phyloP scores from a whole-genome alignment of 177 flowering plant genomes.

The Vitis hybrid region DNA sequence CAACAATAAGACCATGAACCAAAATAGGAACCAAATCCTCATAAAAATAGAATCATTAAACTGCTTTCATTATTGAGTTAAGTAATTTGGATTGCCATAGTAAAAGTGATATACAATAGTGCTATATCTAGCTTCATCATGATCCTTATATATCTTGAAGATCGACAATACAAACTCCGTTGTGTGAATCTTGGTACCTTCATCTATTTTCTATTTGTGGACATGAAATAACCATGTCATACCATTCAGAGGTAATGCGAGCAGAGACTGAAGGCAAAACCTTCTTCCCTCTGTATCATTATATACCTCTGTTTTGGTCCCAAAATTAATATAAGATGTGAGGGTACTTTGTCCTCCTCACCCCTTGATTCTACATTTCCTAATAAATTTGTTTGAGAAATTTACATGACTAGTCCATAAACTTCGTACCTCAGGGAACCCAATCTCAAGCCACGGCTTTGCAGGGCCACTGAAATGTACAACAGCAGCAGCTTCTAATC shows the following conservation, averaged over 20 bases:
- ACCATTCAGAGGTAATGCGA: constrained; percentile 18
- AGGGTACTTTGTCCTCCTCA: constrained; percentile 31
- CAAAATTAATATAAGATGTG: constrained; percentile 17
- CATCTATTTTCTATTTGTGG: constrained; percentile 17
- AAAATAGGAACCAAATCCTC: not conserved
- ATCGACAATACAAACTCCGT: not conserved
- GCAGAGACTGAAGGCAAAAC: constrained; percentile 71
- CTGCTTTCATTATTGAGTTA: not conserved
- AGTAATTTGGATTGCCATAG: not conserved
- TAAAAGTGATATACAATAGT: constrained; percentile 2
- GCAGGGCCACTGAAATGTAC: constrained; percentile 83
- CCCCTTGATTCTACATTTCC: constrained; percentile 46
- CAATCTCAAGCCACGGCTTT: constrained; percentile 84
- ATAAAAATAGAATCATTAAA: not conserved
- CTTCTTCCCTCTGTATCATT: constrained; percentile 61
- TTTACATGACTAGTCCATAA: constrained; percentile 64
- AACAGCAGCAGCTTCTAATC: constrained; percentile 54
- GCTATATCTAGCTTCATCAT: not conserved
- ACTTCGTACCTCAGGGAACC: constrained; percentile 43
- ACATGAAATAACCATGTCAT: constrained; percentile 13
- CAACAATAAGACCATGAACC: no score
- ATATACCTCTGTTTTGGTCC: constrained; percentile 18
- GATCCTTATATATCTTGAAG: not conserved
- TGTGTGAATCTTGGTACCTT: not conserved
- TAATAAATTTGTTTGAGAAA: constrained; percentile 54